Evolutionary conservation across 2,329 filamentous ascomycete genomes (phyloP), one percentile per base, ranked within the genome.

Genomic region (Daldinia sp.): DNA sequence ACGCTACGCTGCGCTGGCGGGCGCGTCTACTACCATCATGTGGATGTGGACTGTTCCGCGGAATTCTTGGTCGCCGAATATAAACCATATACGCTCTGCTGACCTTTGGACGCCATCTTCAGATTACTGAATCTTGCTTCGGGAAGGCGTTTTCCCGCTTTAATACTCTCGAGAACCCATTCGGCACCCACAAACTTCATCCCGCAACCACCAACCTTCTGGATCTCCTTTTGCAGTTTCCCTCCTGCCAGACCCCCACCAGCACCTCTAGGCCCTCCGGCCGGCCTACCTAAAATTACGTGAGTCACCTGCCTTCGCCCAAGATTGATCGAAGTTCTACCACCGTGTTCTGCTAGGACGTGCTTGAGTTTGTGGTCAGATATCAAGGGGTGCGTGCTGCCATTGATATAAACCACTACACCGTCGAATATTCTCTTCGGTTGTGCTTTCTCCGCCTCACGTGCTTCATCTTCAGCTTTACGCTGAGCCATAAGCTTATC

Each of bases 311-410:
- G 87, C 41, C 89, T 87, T 50, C 93, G 87, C 9, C 88, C 91
- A 9, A 97, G 87, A 65, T 89, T 85, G 39, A 93, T 86, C 3
- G 92, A 90, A 73, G 93, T 84, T 46, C 81, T 84, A 0, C 89
- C 95, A 20, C 94, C 95, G 76, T 97, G 89, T 63, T 89, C 85
- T 4, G 86, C 88, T 41, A 98, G 86, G 15, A 97, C 79, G 62
- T 90, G 89, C 83, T 96, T 97, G 64, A 98, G 86, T 77, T 88
- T 92, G 82, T 97, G 92, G 79, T 98, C 94, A 13, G 93, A 97
- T 69, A 97, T 87, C 26, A 89, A 80, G 1, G 94, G 94, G 67
- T 90, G 87, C 1, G 93, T 97, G 72, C 92, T 94, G 68, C 94
- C 94, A 79, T 97, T 97, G 79, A 98, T 87, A 81, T 95, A 96